Conservation (phyloP, 805 yeast species). For the Blastobotrys chiropterorum region DNA sequence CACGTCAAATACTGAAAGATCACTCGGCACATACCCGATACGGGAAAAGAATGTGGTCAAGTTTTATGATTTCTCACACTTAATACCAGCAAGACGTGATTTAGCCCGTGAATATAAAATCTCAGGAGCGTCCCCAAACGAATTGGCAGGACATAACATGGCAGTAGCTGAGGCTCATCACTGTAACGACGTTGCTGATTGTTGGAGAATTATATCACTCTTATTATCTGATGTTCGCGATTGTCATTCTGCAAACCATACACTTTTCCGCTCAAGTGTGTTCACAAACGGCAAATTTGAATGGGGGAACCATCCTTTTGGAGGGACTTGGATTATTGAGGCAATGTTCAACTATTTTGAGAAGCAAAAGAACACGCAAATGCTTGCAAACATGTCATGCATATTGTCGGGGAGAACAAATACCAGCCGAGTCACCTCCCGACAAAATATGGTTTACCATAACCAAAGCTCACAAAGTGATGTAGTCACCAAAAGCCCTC, state of each 20-base stretch:
- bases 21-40: constrained; percentile 30
- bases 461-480: neutral
- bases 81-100: constrained; percentile 69
- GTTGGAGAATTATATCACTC: constrained; percentile 49
- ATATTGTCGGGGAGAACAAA: constrained; percentile 37
- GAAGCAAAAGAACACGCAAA: constrained; percentile 61
- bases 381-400: constrained; percentile 86
- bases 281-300: constrained; percentile 18
- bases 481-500: constrained; percentile 11
- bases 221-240: constrained; percentile 8
- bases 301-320: constrained; percentile 83
- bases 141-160: constrained; percentile 63
- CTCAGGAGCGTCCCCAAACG: constrained; percentile 43
- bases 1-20: constrained; percentile 11
- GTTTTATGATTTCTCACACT: constrained; percentile 56
- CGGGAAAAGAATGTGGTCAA: constrained; percentile 51
- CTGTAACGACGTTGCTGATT: constrained; percentile 55
- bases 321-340: constrained; percentile 57
- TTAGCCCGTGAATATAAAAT: constrained; percentile 42
- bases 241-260: constrained; percentile 9
- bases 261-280: neutral
- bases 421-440: neutral
- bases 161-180: constrained; percentile 61
- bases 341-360: constrained; percentile 62
- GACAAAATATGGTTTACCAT: neutral